Conservation (phyloP, 257 asterid species). For the Thymus quinquecostatus region DNA sequence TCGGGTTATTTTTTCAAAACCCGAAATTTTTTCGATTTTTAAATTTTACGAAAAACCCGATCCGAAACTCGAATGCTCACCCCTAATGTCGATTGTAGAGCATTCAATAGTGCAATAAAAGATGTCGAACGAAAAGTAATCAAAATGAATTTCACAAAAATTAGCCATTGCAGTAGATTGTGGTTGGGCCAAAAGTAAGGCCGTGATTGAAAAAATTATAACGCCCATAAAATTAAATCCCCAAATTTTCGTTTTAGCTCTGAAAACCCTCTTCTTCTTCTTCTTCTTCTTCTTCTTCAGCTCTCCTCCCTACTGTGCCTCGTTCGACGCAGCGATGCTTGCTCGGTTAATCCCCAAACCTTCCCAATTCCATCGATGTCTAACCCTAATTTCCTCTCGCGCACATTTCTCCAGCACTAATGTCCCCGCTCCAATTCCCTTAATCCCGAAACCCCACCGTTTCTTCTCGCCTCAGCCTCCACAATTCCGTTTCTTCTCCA, state of each 20-base stretch:
- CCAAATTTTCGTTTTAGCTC: slow-evolving; percentile 23
- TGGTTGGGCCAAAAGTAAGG: not conserved
- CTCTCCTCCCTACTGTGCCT: not conserved
- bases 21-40: no score
- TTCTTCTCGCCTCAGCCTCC: slow-evolving; percentile 37
- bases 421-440: slow-evolving; percentile 30
- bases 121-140: no score
- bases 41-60: no score
- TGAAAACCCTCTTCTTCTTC: slow-evolving; percentile 42
- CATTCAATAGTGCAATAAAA: no score
- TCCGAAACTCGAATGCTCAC: no score
- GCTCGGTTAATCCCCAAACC: slow-evolving; percentile 74
- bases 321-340: slow-evolving; percentile 52
- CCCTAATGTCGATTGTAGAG: no score
- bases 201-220: not conserved
- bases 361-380: slow-evolving; percentile 47
- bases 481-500: slow-evolving; percentile 55
- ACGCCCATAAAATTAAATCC: not conserved
- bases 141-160: no score
- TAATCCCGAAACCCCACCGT: slow-evolving; percentile 26
- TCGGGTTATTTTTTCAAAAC: no score
- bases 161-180: no score
- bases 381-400: slow-evolving; percentile 48
- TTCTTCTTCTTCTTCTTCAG: not conserved
- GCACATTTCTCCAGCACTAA: slow-evolving; percentile 36